These are phyloP conservation scores for Lecanicillium sp. DNA, from an alignment of 2,329 filamentous ascomycete species.

Conservation along the genomic window DNA sequence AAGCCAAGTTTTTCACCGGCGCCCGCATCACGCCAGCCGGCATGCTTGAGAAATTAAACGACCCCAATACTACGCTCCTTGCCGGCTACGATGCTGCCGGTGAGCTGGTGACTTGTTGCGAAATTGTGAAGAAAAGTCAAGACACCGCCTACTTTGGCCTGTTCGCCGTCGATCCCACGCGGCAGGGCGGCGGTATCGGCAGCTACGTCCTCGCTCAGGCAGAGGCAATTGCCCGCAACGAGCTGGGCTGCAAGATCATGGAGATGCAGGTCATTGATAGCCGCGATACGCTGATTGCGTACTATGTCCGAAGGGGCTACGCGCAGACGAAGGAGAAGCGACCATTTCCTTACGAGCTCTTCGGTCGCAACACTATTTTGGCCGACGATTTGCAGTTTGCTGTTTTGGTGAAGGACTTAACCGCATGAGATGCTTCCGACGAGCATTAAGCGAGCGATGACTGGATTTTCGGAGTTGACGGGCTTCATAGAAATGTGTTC, in stretches of 20 bases:
- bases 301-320: constrained; percentile 41
- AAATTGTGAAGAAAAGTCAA: constrained; percentile 27
- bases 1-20: constrained; percentile 37
- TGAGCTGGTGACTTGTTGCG: constrained; percentile 38
- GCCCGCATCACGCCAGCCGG: constrained; percentile 36
- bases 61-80: constrained; percentile 31
- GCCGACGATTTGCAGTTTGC: constrained; percentile 39
- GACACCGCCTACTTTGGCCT: constrained; percentile 39
- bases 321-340: constrained; percentile 30
- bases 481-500: no score
- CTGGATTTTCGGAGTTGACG: no score
- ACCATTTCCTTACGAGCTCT: constrained; percentile 36
- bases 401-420: constrained; percentile 34
- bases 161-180: constrained; percentile 39
- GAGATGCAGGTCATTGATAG: constrained; percentile 41
- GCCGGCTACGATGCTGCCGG: constrained; percentile 27
- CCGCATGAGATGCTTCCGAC: no score
- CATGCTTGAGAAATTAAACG: constrained; percentile 34
- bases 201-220: constrained; percentile 34
- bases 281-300: constrained; percentile 38
- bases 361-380: constrained; percentile 31
- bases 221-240: constrained; percentile 30
- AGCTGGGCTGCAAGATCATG: constrained; percentile 29
- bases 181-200: constrained; percentile 40
- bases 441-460: no score